These are phyloP conservation scores for Schrenkiella parvula DNA, from an alignment of 345 rosid genomes.

Conservation along the genomic window DNA sequence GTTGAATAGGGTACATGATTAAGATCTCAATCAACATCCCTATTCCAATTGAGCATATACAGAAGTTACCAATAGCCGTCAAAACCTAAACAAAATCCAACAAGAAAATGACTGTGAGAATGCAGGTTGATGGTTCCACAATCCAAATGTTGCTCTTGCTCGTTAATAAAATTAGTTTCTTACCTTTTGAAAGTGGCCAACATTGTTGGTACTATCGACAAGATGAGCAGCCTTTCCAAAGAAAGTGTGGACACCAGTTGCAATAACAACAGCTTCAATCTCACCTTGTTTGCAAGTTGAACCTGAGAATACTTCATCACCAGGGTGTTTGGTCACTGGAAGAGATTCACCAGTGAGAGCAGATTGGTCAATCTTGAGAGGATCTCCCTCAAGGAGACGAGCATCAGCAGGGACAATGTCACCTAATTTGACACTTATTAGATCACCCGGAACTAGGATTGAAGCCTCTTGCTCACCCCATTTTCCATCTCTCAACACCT, in stretches of 20 bases:
- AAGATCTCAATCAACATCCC: slow-evolving; percentile 78
- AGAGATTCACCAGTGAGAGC: slow-evolving; percentile 93
- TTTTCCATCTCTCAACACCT: slow-evolving; percentile 83
- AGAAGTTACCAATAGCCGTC: slow-evolving; percentile 94
- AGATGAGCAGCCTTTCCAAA: slow-evolving; percentile 97
- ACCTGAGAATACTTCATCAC: slow-evolving; percentile 76
- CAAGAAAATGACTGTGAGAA: background rate
- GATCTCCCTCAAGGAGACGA: slow-evolving; percentile 89
- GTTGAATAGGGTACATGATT: slow-evolving; percentile 80
- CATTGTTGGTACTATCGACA: slow-evolving; percentile 85
- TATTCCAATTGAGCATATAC: slow-evolving; percentile 80
- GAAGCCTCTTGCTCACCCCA: slow-evolving; percentile 85
- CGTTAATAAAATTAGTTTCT: background rate
- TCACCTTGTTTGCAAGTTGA: slow-evolving; percentile 98
- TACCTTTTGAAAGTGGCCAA: slow-evolving; percentile 96
- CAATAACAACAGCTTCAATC: slow-evolving; percentile 87
- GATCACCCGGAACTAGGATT: slow-evolving; percentile 83
- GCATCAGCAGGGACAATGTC: slow-evolving; percentile 93
- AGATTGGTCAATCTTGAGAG: slow-evolving; percentile 86
- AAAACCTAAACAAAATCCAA: slow-evolving; percentile 43
- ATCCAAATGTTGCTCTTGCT: background rate
- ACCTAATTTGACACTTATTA: slow-evolving; percentile 85
- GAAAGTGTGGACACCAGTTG: slow-evolving; percentile 93
- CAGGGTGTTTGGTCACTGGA: slow-evolving; percentile 68
- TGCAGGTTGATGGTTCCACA: background rate